Base-by-base conservation (phyloP, 2,329 filamentous ascomycete species). In the Phyllosticta paracitricarpa region DNA sequence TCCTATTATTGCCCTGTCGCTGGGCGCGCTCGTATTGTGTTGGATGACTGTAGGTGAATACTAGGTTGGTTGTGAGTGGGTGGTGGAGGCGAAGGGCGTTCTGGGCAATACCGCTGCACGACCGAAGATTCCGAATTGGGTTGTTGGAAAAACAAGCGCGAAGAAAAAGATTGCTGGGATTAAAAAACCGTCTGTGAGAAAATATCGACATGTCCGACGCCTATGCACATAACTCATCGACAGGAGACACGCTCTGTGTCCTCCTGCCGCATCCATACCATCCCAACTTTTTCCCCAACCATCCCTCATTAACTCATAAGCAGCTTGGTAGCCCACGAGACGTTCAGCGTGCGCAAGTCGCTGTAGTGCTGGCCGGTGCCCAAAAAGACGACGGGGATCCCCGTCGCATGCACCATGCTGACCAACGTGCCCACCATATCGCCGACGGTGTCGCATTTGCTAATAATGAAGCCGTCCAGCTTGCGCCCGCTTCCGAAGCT, bases 401-500 rank as follows among this genome's bases (percentile, higher is more conserved):
- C 91, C 3, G 95, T 99, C 2, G 94, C 93, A 77, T 97, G 93
- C 51, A 99, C 93, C 80, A 99, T 93, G 72, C 90, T 96, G 64
- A 99, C 94, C 65, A 99, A 79, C 2, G 93, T 97, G 2, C 87
- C 91, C 53, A 97, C 91, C 92, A 97, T 97, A 77, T 97, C 93
- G n/a, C 94, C 95, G 48, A 99, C 95, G 0, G 94, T 99, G 77
- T 99, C 94, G 73, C 94, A 97, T 76, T 99, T 99, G 63, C 88
- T 93, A 68, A 99, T 97, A 72, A 99, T 96, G 75, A 99, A 99
- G 5, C 94, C 94, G 75, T 99, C 95, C 48, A 99, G 81, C 28
- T 84, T 84, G 62, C 93, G 81, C 14, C 85, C 86, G 4, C 84
- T 81, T 33, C 94, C 95, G 76, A 99, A 97, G 2, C 90, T 89